Evolutionary conservation across 768 basidiomycete species (phyloP).

Genomic region (Mycena pura): DNA sequence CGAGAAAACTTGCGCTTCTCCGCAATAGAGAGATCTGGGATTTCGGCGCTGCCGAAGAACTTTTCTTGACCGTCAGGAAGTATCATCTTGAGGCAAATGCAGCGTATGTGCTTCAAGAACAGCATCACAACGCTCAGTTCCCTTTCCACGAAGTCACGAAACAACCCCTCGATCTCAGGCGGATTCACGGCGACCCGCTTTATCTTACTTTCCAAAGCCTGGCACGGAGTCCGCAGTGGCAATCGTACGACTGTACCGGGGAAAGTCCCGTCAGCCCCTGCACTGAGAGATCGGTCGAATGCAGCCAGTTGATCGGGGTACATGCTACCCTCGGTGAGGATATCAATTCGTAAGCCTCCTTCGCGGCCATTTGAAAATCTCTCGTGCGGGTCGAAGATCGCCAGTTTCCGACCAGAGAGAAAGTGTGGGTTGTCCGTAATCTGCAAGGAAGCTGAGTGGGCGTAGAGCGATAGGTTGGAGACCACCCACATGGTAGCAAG

Average conservation of each 20-base stretch:
- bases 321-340: slow-evolving; percentile 5
- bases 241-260: slow-evolving; percentile 38
- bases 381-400: slow-evolving; percentile 39
- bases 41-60: slow-evolving; percentile 25
- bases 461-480: neutral
- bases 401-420: slow-evolving; percentile 33
- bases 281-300: slow-evolving; percentile 21
- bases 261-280: neutral
- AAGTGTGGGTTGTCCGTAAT: slow-evolving; percentile 40
- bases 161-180: slow-evolving; percentile 24
- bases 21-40: slow-evolving; percentile 20
- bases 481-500: slow-evolving; percentile 37
- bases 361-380: slow-evolving; percentile 5
- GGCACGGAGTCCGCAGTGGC: slow-evolving; percentile 32
- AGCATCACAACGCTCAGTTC: slow-evolving; percentile 34
- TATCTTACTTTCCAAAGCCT: slow-evolving; percentile 19
- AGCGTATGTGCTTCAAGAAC: slow-evolving; percentile 35
- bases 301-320: slow-evolving; percentile 33
- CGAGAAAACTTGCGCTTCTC: slow-evolving; percentile 22
- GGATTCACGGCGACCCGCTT: slow-evolving; percentile 21
- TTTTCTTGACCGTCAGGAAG: slow-evolving; percentile 16
- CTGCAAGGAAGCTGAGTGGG: slow-evolving; percentile 16
- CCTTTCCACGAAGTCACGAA: slow-evolving; percentile 33
- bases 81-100: slow-evolving; percentile 35
- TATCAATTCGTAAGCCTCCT: slow-evolving; percentile 28